Conservation (phyloP, 176 grass and related monocot species). For the Aegilops speltoides region DNA sequence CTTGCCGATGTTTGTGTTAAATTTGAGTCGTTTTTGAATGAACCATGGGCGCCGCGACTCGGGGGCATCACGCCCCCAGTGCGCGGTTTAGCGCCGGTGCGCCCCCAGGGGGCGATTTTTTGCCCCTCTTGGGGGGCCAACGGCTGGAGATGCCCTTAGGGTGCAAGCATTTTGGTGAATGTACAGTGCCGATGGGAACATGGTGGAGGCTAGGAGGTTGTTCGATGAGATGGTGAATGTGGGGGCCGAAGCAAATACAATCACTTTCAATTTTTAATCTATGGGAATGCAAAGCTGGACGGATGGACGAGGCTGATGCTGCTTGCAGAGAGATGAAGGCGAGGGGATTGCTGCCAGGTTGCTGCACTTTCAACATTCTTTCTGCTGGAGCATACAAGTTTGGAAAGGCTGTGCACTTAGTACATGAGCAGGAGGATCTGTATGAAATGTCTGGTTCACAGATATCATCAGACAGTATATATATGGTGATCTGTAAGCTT, state of each 20-base stretch:
- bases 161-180: slow-evolving; percentile 54
- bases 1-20: too few species aligned
- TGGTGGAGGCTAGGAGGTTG: slow-evolving; percentile 55
- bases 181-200: slow-evolving; percentile 56
- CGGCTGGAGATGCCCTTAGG: too few species aligned
- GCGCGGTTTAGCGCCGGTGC: too few species aligned
- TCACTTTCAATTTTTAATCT: slow-evolving; percentile 81
- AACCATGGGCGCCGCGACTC: too few species aligned
- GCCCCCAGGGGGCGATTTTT: too few species aligned
- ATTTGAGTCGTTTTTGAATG: too few species aligned
- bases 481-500: slow-evolving; percentile 61
- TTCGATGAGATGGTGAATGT: slow-evolving; percentile 55
- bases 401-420: background rate
- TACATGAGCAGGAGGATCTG: background rate
- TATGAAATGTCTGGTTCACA: slow-evolving; percentile 11
- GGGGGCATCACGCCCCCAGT: too few species aligned
- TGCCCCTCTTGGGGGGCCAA: too few species aligned
- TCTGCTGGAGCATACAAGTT: slow-evolving; percentile 63
- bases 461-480: slow-evolving; percentile 24
- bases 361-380: slow-evolving; percentile 87
- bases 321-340: slow-evolving; percentile 67
- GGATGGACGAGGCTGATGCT: slow-evolving; percentile 52
- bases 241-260: slow-evolving; percentile 55
- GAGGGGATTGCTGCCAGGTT: slow-evolving; percentile 66
- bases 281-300: slow-evolving; percentile 76